phyloP scores from a whole-genome alignment of 2,329 filamentous ascomycete species.

The Botrytis squamosa region DNA sequence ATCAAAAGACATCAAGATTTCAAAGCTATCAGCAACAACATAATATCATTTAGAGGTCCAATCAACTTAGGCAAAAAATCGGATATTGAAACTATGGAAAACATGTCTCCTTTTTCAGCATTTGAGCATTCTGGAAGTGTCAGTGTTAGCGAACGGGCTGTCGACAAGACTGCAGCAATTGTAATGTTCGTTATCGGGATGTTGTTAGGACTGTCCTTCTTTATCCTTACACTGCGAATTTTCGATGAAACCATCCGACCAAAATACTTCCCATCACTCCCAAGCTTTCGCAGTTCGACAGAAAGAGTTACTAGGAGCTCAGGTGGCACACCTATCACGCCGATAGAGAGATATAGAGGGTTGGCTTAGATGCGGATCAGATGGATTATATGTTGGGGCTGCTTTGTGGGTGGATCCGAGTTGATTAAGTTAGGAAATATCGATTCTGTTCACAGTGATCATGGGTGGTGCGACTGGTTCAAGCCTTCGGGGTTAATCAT shows the following conservation, averaged over 20 bases:
- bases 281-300: neutral
- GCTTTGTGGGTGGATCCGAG: neutral
- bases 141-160: neutral
- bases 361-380: neutral
- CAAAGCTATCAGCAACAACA: neutral
- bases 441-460: neutral
- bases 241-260: slow-evolving; percentile 6
- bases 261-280: neutral
- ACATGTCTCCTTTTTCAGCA: neutral
- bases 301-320: neutral
- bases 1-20: neutral
- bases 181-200: slow-evolving; percentile 6
- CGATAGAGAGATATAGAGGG: neutral
- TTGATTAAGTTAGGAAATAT: neutral
- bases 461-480: neutral
- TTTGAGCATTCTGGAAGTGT: neutral
- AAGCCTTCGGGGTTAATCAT: neutral
- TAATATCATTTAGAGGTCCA: neutral
- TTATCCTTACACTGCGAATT: neutral
- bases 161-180: neutral
- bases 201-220: neutral
- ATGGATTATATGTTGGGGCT: too few relatives aligned
- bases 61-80: neutral
- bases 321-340: too few relatives aligned
- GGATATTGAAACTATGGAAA: neutral